phyloP scores from a whole-genome alignment of 2,329 filamentous ascomycete genomes.

The Pseudonectria buxi region DNA sequence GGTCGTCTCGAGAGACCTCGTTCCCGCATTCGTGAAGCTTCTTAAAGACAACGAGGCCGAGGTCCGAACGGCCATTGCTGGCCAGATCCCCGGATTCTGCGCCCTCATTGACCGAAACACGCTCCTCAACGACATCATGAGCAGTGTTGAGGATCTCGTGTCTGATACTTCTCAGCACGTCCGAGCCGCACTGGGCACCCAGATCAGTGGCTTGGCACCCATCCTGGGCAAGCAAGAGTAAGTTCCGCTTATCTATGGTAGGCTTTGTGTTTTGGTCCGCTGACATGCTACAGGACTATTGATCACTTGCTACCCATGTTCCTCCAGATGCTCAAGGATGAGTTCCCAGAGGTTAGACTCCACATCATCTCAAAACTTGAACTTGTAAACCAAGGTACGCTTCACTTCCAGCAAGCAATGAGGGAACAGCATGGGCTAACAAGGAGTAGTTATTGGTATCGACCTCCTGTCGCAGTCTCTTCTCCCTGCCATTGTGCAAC shows the following conservation, averaged over 20 bases:
- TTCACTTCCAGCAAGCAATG: not conserved
- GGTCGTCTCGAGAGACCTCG: conserved; percentile 86
- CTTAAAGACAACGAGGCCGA: conserved; percentile 97
- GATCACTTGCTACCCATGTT: conserved; percentile 98
- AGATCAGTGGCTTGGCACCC: conserved; percentile 93
- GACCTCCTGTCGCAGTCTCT: conserved; percentile 94
- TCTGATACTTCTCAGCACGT: conserved; percentile 96
- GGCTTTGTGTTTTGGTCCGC: not conserved
- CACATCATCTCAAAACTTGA: conserved; percentile 99
- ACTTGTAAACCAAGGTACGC: conserved; percentile 85
- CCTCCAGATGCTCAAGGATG: conserved; percentile 98
- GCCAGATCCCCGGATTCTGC: conserved; percentile 97
- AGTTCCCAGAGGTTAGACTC: conserved; percentile 94
- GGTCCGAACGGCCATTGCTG: conserved; percentile 91
- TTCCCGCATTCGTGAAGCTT: conserved; percentile 94
- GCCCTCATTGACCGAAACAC: conserved; percentile 78
- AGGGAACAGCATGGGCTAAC: conserved; percentile 12
- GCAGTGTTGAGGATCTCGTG: conserved; percentile 89
- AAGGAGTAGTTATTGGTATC: conserved; percentile 80
- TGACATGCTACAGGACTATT: conserved; percentile 61
- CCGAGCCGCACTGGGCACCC: conserved; percentile 86
- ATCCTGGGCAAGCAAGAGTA: conserved; percentile 98
- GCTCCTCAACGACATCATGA: conserved; percentile 93
- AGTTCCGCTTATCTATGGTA: conserved; percentile 26
- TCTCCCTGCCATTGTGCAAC: conserved; percentile 91